Conservation (phyloP, 2,329 filamentous ascomycete species). For the Helotiales sp. region DNA sequence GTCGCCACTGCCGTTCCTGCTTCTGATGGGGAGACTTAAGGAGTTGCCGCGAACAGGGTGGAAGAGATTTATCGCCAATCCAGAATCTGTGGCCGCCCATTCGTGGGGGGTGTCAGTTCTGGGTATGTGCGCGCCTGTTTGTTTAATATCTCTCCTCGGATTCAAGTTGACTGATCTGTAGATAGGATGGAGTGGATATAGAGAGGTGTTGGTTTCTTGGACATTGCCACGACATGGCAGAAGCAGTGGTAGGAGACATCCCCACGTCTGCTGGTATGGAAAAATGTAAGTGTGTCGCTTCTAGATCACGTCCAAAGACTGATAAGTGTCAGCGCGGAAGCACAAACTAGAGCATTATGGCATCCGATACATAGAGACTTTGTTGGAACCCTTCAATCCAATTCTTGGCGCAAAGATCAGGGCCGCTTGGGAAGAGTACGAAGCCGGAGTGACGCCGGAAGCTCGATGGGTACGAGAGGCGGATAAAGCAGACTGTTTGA, state of each 20-base stretch:
- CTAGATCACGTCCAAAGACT: background rate
- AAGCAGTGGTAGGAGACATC: background rate
- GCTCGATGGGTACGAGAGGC: background rate
- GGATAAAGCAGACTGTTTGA: background rate
- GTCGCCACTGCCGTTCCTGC: background rate
- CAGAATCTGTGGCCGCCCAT: background rate
- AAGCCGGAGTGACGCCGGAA: background rate
- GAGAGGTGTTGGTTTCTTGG: background rate
- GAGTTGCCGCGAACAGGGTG: background rate
- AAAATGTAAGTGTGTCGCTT: background rate
- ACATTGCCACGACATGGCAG: background rate
- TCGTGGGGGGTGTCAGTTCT: background rate
- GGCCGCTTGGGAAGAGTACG: background rate
- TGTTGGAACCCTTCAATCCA: background rate
- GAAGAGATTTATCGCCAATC: background rate
- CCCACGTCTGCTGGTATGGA: background rate
- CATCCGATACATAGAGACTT: background rate
- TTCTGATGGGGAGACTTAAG: background rate
- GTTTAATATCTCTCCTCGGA: background rate
- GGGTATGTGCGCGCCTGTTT: background rate
- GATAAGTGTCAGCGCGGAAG: background rate
- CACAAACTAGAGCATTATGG: background rate
- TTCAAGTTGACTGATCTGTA: background rate
- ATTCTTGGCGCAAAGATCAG: background rate
- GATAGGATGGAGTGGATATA: background rate